phyloP scores from a whole-genome alignment of 2,329 filamentous ascomycete genomes.

The Penicillium paneum region DNA sequence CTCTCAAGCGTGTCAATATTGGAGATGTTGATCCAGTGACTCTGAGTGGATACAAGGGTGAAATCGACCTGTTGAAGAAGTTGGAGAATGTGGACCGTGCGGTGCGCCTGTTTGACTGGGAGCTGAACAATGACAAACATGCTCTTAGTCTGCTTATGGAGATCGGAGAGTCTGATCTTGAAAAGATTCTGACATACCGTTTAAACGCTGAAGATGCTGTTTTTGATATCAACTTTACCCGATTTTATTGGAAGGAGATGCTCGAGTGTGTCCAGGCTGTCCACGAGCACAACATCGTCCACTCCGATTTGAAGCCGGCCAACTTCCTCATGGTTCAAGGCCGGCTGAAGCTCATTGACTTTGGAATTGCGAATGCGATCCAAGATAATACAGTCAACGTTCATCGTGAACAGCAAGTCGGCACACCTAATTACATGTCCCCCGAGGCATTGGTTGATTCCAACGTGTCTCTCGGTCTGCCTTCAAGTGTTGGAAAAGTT shows the following conservation, averaged over 20 bases:
- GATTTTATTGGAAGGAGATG: constrained; percentile 99
- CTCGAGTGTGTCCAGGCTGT: constrained; percentile 89
- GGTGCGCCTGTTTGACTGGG: constrained; percentile 85
- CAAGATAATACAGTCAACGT: constrained; percentile 97
- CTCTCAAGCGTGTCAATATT: constrained; percentile 85
- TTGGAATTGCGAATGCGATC: constrained; percentile 96
- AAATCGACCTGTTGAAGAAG: constrained; percentile 85
- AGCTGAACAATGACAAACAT: constrained; percentile 89
- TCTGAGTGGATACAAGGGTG: constrained; percentile 84
- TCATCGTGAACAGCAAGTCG: constrained; percentile 90
- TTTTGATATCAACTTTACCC: constrained; percentile 85
- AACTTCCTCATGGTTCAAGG: constrained; percentile 95
- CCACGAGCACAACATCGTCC: constrained; percentile 86
- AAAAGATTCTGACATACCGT: constrained; percentile 73
- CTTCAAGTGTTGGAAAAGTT: constrained; percentile 59
- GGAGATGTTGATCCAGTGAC: constrained; percentile 83
- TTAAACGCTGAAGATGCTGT: constrained; percentile 68
- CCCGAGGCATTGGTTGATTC: constrained; percentile 89
- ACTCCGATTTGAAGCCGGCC: constrained; percentile 93
- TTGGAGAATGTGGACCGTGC: constrained; percentile 83
- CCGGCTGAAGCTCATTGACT: constrained; percentile 92
- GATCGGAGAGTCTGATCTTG: constrained; percentile 89
- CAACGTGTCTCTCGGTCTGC: constrained; percentile 59
- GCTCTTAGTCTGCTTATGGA: constrained; percentile 93
- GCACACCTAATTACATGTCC: constrained; percentile 98